Percentiles rank a stretch among this genome's conserved stretches.
Conservation (phyloP, 2,329 filamentous ascomycete species). For the Zopfia rhizophila region DNA sequence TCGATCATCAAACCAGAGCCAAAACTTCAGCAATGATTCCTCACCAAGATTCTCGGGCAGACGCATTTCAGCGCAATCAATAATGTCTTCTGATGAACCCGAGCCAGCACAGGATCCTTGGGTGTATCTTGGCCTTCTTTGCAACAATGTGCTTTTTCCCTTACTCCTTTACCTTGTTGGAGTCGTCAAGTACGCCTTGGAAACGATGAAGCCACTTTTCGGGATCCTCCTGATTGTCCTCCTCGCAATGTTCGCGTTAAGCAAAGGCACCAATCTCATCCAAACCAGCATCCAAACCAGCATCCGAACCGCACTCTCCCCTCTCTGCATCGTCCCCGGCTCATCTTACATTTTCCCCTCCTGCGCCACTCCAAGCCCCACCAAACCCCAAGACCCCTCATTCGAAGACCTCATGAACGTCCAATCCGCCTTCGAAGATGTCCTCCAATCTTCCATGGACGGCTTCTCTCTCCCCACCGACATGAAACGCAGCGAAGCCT, state of each 20-base stretch:
- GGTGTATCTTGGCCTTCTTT: conserved; percentile 41
- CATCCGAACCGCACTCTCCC: conserved; percentile 71
- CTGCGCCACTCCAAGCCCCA: conserved; percentile 55
- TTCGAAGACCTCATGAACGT: conserved; percentile 80
- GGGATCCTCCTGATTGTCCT: conserved; percentile 68
- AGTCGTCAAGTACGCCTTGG: conserved; percentile 68
- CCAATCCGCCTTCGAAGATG: conserved; percentile 79
- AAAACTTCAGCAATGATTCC: conserved; percentile 2
- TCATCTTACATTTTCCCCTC: conserved; percentile 72
- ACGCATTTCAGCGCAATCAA: conserved; percentile 1
- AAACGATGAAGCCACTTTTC: conserved; percentile 72
- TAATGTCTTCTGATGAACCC: conserved; percentile 13
- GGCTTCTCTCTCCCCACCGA: conserved; percentile 76
- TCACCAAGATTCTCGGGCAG: conserved; percentile 16
- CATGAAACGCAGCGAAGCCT: conserved; percentile 80
- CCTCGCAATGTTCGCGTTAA: conserved; percentile 64
- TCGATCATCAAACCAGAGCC: conserved; percentile 12
- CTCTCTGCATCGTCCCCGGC: conserved; percentile 76
- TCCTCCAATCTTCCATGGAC: conserved; percentile 73
- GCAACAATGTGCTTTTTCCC: conserved; percentile 46
- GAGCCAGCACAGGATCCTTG: conserved; percentile 27
- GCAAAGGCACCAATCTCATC: conserved; percentile 60
- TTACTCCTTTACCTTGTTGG: conserved; percentile 63
- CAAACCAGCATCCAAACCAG: conserved; percentile 73
- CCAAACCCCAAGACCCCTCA: conserved; percentile 55